Percentiles rank a stretch among this genome's conserved stretches.
Evolutionary conservation across 371 early-diverging fungal genomes (phyloP).

Genomic region (Lichtheimia ramosa): DNA sequence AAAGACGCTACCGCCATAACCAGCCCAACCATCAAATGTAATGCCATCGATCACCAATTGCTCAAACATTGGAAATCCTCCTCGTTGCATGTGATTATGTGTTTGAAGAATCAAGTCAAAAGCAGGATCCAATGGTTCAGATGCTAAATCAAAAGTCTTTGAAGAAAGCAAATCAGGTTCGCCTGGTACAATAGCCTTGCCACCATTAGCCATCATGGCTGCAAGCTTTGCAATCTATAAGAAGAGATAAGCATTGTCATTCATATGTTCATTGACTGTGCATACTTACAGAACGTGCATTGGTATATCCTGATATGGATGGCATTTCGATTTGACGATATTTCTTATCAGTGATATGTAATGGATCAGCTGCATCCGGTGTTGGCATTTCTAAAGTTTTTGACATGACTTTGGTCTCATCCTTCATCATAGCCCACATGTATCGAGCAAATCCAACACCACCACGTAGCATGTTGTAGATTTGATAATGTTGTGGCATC

Average conservation of each 20-base stretch:
- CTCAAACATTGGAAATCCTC: conserved; percentile 5
- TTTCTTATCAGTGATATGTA: too few relatives aligned
- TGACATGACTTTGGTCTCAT: too few relatives aligned
- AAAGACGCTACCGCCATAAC: conserved; percentile 58
- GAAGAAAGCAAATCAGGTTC: conserved; percentile 40
- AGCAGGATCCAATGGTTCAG: conserved; percentile 1
- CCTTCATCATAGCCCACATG: too few relatives aligned
- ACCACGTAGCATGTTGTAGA: too few relatives aligned
- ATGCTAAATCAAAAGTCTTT: conserved; percentile 25
- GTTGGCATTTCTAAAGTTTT: too few relatives aligned
- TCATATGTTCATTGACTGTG: background rate
- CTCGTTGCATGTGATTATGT: background rate
- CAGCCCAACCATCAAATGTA: conserved; percentile 23
- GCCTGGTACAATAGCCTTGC: conserved; percentile 41
- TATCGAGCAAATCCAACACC: too few relatives aligned
- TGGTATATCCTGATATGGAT: conserved; percentile 51
- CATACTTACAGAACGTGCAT: conserved; percentile 56
- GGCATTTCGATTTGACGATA: conserved; percentile 22
- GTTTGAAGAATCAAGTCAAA: conserved; percentile 2
- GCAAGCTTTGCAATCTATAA: conserved; percentile 58
- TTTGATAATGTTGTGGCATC: background rate
- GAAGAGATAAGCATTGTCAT: background rate
- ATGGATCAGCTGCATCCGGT: too few relatives aligned
- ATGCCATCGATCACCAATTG: conserved; percentile 1
- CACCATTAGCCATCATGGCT: conserved; percentile 67